These are phyloP conservation scores for Lentithecium fluviatile DNA, from an alignment of 495 filamentous ascomycete genomes.

Conservation along the genomic window DNA sequence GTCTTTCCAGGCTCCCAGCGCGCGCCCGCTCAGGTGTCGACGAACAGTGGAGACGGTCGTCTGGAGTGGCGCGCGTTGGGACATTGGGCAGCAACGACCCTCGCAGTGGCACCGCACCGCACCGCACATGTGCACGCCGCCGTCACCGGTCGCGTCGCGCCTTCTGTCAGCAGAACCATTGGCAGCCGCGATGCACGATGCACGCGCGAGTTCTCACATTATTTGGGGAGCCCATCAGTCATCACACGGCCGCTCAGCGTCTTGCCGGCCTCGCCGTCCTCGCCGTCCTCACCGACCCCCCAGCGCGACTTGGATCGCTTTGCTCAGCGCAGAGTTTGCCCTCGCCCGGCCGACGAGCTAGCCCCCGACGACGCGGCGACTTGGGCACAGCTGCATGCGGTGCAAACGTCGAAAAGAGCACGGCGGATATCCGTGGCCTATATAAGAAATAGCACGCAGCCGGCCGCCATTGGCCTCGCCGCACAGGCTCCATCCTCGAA, in stretches of 20 bases:
- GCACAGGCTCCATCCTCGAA: constrained; percentile 23
- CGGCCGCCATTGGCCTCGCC: constrained; percentile 17
- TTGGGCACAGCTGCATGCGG: constrained; percentile 36
- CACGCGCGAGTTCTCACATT: not conserved
- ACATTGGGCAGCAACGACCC: constrained; percentile 3
- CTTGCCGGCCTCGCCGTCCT: not conserved
- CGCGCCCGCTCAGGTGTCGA: constrained; percentile 3
- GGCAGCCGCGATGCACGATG: not conserved
- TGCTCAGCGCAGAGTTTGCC: not conserved
- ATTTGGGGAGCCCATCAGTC: too few species aligned
- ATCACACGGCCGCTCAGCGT: too few species aligned
- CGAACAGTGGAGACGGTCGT: constrained; percentile 8
- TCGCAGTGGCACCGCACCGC: not conserved
- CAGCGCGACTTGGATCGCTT: not conserved
- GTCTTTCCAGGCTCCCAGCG: too few species aligned
- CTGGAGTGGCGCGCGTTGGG: constrained; percentile 9
- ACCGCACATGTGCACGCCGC: too few species aligned
- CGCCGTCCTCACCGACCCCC: constrained; percentile 8
- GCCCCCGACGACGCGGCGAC: not conserved
- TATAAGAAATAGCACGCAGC: constrained; percentile 14
- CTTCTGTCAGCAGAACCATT: not conserved
- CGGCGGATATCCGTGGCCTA: not conserved
- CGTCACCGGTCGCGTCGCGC: constrained; percentile 1
- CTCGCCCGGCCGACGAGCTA: constrained; percentile 2
- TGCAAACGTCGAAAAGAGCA: not conserved